Evolutionary conservation across 768 basidiomycete genomes (phyloP), one percentile per base, ranked within the genome.

Genomic region (Trametes coccinea): DNA sequence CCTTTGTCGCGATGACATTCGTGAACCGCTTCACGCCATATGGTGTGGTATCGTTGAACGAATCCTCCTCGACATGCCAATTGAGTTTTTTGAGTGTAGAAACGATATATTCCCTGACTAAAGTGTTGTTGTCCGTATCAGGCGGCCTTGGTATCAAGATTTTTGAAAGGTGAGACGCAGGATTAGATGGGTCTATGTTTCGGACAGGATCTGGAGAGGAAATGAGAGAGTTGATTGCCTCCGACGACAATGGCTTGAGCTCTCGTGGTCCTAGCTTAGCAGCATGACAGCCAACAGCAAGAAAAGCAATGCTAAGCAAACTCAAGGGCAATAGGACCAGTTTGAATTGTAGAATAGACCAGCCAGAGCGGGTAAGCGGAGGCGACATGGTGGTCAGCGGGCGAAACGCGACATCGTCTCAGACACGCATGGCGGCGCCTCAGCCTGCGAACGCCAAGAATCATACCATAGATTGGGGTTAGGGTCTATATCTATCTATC

Each of bases 1-100:
- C 90, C 72, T 97, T 97, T 10, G 97, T 98, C 34, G 94, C 96
- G 65, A 98, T 88, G 52, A 98, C 79, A 76, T 99, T 99, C 13
- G 86, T 88, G 72, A 99, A 96, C 41, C 78, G 77, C 67, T 84
- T 92, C 34, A 71, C 69, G 4, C 96, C 97, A 64, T 90, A 83
- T 0, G 97, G 97, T 1, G 97, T 98, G 16, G 76, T 70, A 52
- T 80, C 88, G 5, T 78, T 83, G 77, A 98, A 98, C 27, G 80
- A 76, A 68, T 97, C 95, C 69, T 88, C 83, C 70, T 97, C 93
- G 52, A 95, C 75, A 61, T 95, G 85, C 96, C 96, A 98, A 16
- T 90, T 81, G 51, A 96, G 77, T 16, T 79, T 78, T 69, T 82
- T 82, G 66, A 98, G 77, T 0, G 85, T 84, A 13, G 84, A 79